These are phyloP conservation scores for Blumeriella jaapii DNA, from an alignment of 2,329 filamentous ascomycete species.

Conservation along the genomic window DNA sequence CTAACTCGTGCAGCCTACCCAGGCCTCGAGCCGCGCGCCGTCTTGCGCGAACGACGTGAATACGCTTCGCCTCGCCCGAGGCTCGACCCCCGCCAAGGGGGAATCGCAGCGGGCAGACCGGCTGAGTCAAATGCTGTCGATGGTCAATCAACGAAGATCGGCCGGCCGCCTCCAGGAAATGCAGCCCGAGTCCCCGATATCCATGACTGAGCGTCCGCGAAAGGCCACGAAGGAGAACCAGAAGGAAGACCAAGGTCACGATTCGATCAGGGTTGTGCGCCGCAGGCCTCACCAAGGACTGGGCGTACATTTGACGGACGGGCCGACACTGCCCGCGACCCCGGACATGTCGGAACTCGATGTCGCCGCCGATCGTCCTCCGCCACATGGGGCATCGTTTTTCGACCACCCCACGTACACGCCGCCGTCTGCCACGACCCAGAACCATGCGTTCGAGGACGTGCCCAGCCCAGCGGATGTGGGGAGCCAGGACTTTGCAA, in stretches of 20 bases:
- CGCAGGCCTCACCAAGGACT: slow-evolving; percentile 15
- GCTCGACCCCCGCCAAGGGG: slow-evolving; percentile 1
- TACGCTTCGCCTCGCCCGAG: background rate
- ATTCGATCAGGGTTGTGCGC: slow-evolving; percentile 7
- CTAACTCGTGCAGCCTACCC: too few relatives aligned
- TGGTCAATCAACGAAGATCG: slow-evolving; percentile 10
- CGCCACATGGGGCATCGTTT: slow-evolving; percentile 9
- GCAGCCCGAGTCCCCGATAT: slow-evolving; percentile 15
- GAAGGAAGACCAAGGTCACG: slow-evolving; percentile 3
- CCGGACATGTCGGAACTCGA: slow-evolving; percentile 46
- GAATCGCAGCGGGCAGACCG: slow-evolving; percentile 9
- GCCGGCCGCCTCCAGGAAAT: slow-evolving; percentile 8
- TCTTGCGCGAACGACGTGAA: slow-evolving; percentile 1
- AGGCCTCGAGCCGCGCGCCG: too few relatives aligned
- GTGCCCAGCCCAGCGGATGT: slow-evolving; percentile 13
- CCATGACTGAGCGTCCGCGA: slow-evolving; percentile 6
- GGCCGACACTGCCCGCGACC: slow-evolving; percentile 36
- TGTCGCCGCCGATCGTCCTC: slow-evolving; percentile 25
- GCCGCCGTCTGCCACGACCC: slow-evolving; percentile 36
- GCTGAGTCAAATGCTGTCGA: slow-evolving; percentile 11
- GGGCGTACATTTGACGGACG: slow-evolving; percentile 15
- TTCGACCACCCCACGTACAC: slow-evolving; percentile 33
- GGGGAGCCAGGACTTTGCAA: slow-evolving; percentile 40
- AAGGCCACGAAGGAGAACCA: slow-evolving; percentile 6
- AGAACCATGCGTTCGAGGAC: slow-evolving; percentile 24